These are phyloP conservation scores for Coniochaeta sp. DNA, from an alignment of 2,329 filamentous ascomycete species.

Conservation along the genomic window DNA sequence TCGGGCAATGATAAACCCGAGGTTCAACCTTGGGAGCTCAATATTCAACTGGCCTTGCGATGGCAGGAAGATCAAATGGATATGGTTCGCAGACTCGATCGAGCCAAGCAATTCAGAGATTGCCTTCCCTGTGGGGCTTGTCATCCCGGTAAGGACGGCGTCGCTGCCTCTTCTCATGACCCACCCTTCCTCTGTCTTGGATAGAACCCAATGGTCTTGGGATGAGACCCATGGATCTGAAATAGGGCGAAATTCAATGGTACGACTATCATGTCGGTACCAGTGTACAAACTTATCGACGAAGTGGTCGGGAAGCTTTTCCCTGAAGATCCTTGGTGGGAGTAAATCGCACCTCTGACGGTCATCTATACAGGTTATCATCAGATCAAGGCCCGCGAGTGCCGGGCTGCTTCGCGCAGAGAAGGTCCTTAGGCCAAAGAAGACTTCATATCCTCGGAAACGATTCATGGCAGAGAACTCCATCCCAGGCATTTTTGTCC, in stretches of 20 bases:
- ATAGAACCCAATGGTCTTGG: slow-evolving; percentile 14
- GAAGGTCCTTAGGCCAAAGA: slow-evolving; percentile 22
- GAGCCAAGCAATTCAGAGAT: slow-evolving; percentile 25
- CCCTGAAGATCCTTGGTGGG: slow-evolving; percentile 13
- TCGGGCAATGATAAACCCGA: slow-evolving; percentile 34
- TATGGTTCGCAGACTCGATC: slow-evolving; percentile 25
- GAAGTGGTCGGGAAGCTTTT: slow-evolving; percentile 28
- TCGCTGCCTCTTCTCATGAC: slow-evolving; percentile 11
- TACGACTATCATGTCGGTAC: slow-evolving; percentile 24
- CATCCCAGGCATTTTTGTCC: slow-evolving; percentile 28
- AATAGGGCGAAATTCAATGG: slow-evolving; percentile 24
- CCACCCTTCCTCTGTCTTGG: slow-evolving; percentile 7
- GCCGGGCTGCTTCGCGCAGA: not conserved
- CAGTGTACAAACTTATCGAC: slow-evolving; percentile 37
- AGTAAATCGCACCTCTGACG: slow-evolving; percentile 23
- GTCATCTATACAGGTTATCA: slow-evolving; percentile 20
- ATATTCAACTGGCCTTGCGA: slow-evolving; percentile 22
- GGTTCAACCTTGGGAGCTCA: slow-evolving; percentile 36
- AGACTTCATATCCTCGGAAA: slow-evolving; percentile 22
- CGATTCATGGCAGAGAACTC: slow-evolving; percentile 27
- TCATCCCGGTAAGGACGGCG: slow-evolving; percentile 22
- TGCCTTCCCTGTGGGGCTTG: slow-evolving; percentile 22
- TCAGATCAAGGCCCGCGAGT: slow-evolving; percentile 15
- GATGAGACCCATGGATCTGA: slow-evolving; percentile 17
- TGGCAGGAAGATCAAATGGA: slow-evolving; percentile 24